These are phyloP conservation scores for Leptomonas seymouri DNA, from an alignment of 208 protist species.

Conservation along the genomic window DNA sequence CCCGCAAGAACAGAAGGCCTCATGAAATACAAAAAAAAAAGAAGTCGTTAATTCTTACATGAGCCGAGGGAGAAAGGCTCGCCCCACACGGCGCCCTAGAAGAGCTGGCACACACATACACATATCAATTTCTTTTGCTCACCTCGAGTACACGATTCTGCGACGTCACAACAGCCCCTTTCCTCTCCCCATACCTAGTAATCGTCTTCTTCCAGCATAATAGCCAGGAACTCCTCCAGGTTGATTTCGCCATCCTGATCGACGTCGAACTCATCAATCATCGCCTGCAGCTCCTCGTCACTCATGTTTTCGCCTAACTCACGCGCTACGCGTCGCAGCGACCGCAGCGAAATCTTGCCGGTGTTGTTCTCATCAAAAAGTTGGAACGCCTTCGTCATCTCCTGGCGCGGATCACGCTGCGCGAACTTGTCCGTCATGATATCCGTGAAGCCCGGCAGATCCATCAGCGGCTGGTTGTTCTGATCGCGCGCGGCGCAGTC, in stretches of 20 bases:
- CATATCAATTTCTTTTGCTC: no score
- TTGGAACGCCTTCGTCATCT: constrained; percentile 97
- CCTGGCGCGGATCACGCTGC: constrained; percentile 93
- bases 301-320: constrained; percentile 96
- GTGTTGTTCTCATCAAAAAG: constrained; percentile 97
- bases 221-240: constrained; percentile 95
- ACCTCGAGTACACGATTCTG: no score
- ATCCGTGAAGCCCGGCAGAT: constrained; percentile 91
- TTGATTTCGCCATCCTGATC: constrained; percentile 97
- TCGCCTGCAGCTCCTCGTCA: constrained; percentile 97
- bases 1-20: no score
- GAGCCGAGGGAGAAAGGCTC: no score
- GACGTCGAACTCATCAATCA: constrained; percentile 98
- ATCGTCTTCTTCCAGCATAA: constrained; percentile 95
- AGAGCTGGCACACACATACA: no score
- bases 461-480: constrained; percentile 87
- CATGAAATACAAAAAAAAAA: no score
- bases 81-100: no score
- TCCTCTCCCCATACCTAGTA: constrained; percentile 35
- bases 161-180: no score
- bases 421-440: constrained; percentile 94
- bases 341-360: constrained; percentile 94
- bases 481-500: constrained; percentile 83
- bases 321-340: constrained; percentile 92
- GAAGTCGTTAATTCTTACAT: no score